Base-by-base conservation (phyloP, 805 yeast species). In the Zygoascus tannicola region DNA sequence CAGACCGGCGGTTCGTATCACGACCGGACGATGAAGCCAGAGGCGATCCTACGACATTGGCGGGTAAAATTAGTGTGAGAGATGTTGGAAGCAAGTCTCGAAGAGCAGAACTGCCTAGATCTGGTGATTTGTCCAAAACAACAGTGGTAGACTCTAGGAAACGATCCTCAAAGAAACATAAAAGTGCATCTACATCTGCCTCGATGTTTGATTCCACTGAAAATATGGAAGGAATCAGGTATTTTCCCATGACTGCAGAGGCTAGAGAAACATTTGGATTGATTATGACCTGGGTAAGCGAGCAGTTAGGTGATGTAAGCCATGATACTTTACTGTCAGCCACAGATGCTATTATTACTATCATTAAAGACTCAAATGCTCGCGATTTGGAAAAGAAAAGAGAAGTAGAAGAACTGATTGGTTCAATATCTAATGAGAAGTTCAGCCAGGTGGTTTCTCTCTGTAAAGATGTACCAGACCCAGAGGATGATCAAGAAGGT, bases 291-390 rank as follows among this genome's bases (percentile, higher is more conserved):
- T 76, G 84, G 77, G 74, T 83, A 3, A 68, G 73, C 4, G 58
- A 64, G 2, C 65, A 69, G 15, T 62, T 83, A 33, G 82, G 80
- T 10, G 97, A 87, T 58, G 75, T 84, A n/a, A 76, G 88, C 5
- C 86, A 82, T 44, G 84, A 78, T 35, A 74, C 78, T 1, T 70
- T 86, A 2, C 58, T 78, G 18, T 80, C 92, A 2, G 84, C 87
- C 3, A 43, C 49, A 1, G 92, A 84, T 57, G 66, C 80, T 3
- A 56, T 80, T 0, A 53, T 85, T 33, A 81, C 74, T 49, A 61
- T 72, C 1, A 53, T 82, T 47, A 78, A 74, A 52, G 67, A 69
- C 41, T 77, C 69, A 1, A 65, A 60, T 1, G 45, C 62, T 1
- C 60, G 68, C 1, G 78, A 74, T 16, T 50, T 53, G 2, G 64